Evolutionary conservation across 495 filamentous ascomycete species (phyloP).

Genomic region (Evansstolkia leycettana): DNA sequence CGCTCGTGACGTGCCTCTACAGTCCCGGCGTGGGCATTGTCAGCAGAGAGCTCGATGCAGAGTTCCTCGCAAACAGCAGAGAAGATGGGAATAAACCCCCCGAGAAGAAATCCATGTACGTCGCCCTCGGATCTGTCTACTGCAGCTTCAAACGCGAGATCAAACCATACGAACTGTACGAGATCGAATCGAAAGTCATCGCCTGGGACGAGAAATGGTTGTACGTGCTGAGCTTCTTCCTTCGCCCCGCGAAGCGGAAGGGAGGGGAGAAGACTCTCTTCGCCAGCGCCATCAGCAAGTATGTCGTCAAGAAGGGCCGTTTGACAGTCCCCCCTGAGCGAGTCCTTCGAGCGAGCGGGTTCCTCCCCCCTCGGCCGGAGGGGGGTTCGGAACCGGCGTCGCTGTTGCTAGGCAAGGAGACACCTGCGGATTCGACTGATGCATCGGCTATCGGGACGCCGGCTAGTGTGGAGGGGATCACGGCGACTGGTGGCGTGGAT

Average conservation of each 20-base stretch:
- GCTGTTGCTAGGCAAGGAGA: constrained; percentile 1
- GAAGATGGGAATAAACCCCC: constrained; percentile 31
- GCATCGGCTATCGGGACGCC: constrained; percentile 25
- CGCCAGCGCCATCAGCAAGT: constrained; percentile 71
- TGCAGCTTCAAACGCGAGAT: constrained; percentile 60
- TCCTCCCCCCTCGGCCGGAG: constrained; percentile 39
- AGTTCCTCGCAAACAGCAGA: constrained; percentile 20
- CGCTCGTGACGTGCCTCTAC: constrained; percentile 47
- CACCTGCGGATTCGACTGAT: constrained; percentile 11
- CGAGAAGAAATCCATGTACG: constrained; percentile 26
- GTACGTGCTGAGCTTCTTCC: constrained; percentile 61
- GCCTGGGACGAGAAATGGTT: constrained; percentile 81
- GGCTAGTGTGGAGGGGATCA: constrained; percentile 21
- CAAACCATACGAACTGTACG: constrained; percentile 49
- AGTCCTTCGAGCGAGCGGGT: constrained; percentile 51
- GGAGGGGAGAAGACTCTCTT: constrained; percentile 46
- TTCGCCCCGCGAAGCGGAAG: constrained; percentile 34
- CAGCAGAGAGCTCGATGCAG: constrained; percentile 32
- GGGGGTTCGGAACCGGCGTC: constrained; percentile 1
- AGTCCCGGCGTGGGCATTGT: constrained; percentile 42
- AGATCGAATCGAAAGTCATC: constrained; percentile 54
- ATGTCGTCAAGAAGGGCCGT: constrained; percentile 80
- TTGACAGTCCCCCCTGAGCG: constrained; percentile 76
- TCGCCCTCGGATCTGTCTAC: constrained; percentile 53
- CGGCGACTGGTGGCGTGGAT: constrained; percentile 18